A percentile compares a stretch with the other conserved stretches of the same genome.
phyloP scores from a whole-genome alignment of 2,329 filamentous ascomycete species.

The Aspergillus latus region DNA sequence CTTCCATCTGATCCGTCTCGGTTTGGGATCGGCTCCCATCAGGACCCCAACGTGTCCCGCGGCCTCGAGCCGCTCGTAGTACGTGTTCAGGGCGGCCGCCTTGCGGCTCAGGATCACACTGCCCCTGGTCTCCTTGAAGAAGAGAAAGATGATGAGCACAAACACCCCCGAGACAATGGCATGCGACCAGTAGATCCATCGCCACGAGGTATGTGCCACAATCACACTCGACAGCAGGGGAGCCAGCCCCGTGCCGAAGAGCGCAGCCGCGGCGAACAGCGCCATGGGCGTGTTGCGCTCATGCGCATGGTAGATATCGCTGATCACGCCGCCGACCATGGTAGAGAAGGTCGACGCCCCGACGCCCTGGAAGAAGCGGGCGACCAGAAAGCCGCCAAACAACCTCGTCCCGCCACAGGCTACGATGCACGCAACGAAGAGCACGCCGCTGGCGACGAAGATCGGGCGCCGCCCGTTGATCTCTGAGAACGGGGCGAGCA shows the following conservation, averaged over 20 bases:
- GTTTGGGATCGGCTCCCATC: constrained; percentile 37
- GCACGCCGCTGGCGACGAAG: constrained; percentile 69
- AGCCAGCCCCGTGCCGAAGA: constrained; percentile 77
- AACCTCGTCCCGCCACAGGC: constrained; percentile 70
- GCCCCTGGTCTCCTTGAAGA: constrained; percentile 80
- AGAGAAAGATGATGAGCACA: constrained; percentile 62
- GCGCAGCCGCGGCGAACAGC: constrained; percentile 74
- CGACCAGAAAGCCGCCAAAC: constrained; percentile 71
- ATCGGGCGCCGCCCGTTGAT: constrained; percentile 84
- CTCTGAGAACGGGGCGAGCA: constrained; percentile 82
- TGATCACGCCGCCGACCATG: constrained; percentile 89
- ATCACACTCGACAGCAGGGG: constrained; percentile 72
- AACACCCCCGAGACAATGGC: constrained; percentile 67
- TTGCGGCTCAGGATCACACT: constrained; percentile 76
- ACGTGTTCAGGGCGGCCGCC: constrained; percentile 70
- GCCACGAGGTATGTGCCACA: constrained; percentile 66
- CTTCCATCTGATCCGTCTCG: constrained; percentile 70
- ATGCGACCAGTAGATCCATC: constrained; percentile 89
- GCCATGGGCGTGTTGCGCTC: constrained; percentile 89
- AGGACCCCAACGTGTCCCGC: constrained; percentile 60
- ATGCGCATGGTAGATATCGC: constrained; percentile 76
- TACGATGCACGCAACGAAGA: constrained; percentile 70
- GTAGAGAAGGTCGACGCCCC: constrained; percentile 76
- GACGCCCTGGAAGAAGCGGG: constrained; percentile 74
- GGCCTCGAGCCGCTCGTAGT: constrained; percentile 72